These are phyloP conservation scores for Raffaelea ambrosiae DNA, from an alignment of 2,329 filamentous ascomycete species.

Conservation along the genomic window DNA sequence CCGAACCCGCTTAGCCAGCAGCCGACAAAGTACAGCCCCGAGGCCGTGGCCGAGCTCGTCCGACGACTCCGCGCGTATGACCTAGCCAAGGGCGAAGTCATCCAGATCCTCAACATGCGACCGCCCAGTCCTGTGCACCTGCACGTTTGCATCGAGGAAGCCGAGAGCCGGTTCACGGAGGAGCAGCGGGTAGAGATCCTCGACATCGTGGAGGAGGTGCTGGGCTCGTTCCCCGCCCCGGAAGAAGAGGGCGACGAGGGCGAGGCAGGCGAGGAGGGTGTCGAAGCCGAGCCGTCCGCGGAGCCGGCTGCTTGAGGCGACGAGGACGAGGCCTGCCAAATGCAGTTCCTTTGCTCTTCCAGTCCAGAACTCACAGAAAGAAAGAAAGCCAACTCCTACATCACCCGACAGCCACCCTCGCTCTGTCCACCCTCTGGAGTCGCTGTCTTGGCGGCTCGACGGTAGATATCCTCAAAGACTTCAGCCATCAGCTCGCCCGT, in stretches of 20 bases:
- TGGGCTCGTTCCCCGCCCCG: slow-evolving; percentile 41
- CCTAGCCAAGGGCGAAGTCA: slow-evolving; percentile 58
- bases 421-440: slow-evolving; percentile 41
- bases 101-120: slow-evolving; percentile 61
- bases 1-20: slow-evolving; percentile 49
- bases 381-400: slow-evolving; percentile 24
- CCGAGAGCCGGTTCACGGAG: slow-evolving; percentile 49
- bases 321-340: too few species aligned
- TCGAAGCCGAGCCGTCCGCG: neutral
- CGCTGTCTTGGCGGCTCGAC: slow-evolving; percentile 41
- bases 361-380: too few species aligned
- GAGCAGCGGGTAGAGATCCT: slow-evolving; percentile 53
- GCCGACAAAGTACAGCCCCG: slow-evolving; percentile 43
- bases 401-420: slow-evolving; percentile 43
- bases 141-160: slow-evolving; percentile 58
- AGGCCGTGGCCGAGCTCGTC: slow-evolving; percentile 44
- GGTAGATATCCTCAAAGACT: slow-evolving; percentile 53
- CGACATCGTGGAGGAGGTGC: slow-evolving; percentile 44
- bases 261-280: slow-evolving; percentile 21
- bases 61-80: slow-evolving; percentile 46
- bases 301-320: neutral
- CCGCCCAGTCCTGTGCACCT: slow-evolving; percentile 49
- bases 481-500: slow-evolving; percentile 50
- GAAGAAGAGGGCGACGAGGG: slow-evolving; percentile 12
- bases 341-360: too few species aligned